These are phyloP conservation scores for Suhomyces chickasaworum DNA, from an alignment of 1,139 yeast genomes.

Conservation along the genomic window DNA sequence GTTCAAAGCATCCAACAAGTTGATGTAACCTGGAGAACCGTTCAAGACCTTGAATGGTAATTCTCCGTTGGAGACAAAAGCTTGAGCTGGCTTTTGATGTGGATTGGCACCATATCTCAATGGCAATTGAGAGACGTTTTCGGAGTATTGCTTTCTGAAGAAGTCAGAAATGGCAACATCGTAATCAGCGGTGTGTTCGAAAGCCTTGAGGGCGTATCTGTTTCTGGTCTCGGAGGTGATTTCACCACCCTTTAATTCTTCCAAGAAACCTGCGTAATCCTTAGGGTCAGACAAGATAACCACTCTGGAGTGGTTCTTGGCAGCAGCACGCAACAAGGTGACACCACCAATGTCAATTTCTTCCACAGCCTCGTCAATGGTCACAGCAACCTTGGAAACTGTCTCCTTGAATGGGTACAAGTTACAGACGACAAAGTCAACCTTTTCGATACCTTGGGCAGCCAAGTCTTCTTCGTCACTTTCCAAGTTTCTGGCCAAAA, in stretches of 20 bases:
- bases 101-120: constrained; percentile 98
- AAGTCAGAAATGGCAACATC: constrained; percentile 95
- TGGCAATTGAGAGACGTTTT: constrained; percentile 84
- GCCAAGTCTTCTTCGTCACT: constrained; percentile 85
- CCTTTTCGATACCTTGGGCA: constrained; percentile 89
- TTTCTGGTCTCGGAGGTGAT: constrained; percentile 75
- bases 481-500: constrained; percentile 88
- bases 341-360: constrained; percentile 99
- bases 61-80: constrained; percentile 81
- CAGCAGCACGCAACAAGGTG: constrained; percentile 95
- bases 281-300: constrained; percentile 91
- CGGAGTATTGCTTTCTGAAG: constrained; percentile 95
- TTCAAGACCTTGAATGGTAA: constrained; percentile 91
- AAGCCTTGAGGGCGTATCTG: constrained; percentile 89
- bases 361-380: constrained; percentile 96
- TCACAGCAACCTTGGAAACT: constrained; percentile 90
- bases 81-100: constrained; percentile 99
- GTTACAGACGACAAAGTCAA: constrained; percentile 95
- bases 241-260: constrained; percentile 74
- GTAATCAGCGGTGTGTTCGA: constrained; percentile 97
- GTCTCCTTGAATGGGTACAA: constrained; percentile 98
- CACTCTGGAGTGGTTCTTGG: constrained; percentile 95
- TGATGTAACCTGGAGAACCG: constrained; percentile 97
- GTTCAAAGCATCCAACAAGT: constrained; percentile 91
- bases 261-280: constrained; percentile 84